phyloP scores from a whole-genome alignment of 768 basidiomycete genomes.

The Amanita polypyramis region DNA sequence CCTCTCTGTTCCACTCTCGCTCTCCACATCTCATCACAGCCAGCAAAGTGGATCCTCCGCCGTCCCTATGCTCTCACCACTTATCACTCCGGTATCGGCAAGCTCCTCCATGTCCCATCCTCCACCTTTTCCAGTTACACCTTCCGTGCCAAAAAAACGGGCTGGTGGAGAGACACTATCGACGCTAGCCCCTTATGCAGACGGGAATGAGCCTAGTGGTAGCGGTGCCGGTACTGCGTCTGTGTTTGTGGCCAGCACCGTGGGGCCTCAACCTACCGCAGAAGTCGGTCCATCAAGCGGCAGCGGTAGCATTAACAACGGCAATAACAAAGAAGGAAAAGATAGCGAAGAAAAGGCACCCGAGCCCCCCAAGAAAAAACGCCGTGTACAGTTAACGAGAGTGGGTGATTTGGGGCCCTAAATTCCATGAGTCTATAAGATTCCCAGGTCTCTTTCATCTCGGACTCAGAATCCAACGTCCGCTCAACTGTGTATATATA shows the following conservation, averaged over 20 bases:
- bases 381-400: slow-evolving; percentile 6
- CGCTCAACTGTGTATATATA: slow-evolving; percentile 3
- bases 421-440: not conserved
- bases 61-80: not conserved
- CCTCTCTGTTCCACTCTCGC: slow-evolving; percentile 57
- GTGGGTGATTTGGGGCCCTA: slow-evolving; percentile 8
- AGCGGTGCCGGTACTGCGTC: not conserved
- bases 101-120: not conserved
- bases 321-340: slow-evolving; percentile 4
- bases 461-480: not conserved
- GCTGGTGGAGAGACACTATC: slow-evolving; percentile 28
- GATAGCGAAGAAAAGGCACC: not conserved
- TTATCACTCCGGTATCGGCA: slow-evolving; percentile 4
- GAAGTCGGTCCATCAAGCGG: slow-evolving; percentile 1
- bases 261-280: slow-evolving; percentile 12
- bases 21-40: slow-evolving; percentile 13
- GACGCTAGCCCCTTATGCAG: slow-evolving; percentile 36
- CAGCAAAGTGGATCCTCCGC: not conserved
- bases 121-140: slow-evolving; percentile 11
- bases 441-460: not conserved
- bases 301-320: slow-evolving; percentile 5
- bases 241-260: slow-evolving; percentile 2
- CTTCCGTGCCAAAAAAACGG: slow-evolving; percentile 26
- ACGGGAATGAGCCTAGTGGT: slow-evolving; percentile 23
- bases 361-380: slow-evolving; percentile 10